These are phyloP conservation scores for Exophiala dermatitidis DNA, from an alignment of 2,329 filamentous ascomycete species.

Conservation along the genomic window DNA sequence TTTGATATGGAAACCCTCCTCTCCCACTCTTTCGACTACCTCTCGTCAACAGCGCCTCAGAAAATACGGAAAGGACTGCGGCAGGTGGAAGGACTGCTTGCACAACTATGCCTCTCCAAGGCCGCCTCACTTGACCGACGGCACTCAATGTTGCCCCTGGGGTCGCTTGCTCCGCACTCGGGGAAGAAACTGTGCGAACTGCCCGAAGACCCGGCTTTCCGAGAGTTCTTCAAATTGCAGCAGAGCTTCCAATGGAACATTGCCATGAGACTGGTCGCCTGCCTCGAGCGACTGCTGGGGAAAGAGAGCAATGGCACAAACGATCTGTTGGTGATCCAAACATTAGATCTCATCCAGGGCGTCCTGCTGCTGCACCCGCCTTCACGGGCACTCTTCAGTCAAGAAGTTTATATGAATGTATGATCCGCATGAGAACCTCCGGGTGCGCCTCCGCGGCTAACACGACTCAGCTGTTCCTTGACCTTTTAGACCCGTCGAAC, in stretches of 20 bases:
- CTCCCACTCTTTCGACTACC: conserved; percentile 90
- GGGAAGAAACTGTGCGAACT: conserved; percentile 63
- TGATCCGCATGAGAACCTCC: not conserved
- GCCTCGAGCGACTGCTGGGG: conserved; percentile 76
- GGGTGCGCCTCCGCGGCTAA: not conserved
- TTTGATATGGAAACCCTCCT: conserved; percentile 77
- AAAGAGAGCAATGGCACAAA: conserved; percentile 75
- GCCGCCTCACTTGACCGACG: conserved; percentile 37
- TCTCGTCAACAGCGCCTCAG: conserved; percentile 80
- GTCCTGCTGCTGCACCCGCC: conserved; percentile 81
- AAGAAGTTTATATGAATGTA: conserved; percentile 92
- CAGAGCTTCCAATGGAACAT: conserved; percentile 99
- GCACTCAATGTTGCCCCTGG: conserved; percentile 37
- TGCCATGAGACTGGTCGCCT: conserved; percentile 73
- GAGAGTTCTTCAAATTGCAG: conserved; percentile 93
- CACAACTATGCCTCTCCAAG: conserved; percentile 79
- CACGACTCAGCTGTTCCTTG: conserved; percentile 63
- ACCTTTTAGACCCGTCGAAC: conserved; percentile 87
- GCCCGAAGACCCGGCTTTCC: conserved; percentile 75
- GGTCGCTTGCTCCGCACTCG: conserved; percentile 36
- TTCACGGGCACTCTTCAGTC: conserved; percentile 75
- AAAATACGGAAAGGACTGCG: conserved; percentile 91
- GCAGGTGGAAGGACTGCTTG: conserved; percentile 87
- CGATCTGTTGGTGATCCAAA: conserved; percentile 79
- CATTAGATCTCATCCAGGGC: conserved; percentile 84